Evolutionary conservation across 371 early-diverging fungal genomes (phyloP), one percentile per base, ranked within the genome.

Genomic region (Nosema muscidifuracis): DNA sequence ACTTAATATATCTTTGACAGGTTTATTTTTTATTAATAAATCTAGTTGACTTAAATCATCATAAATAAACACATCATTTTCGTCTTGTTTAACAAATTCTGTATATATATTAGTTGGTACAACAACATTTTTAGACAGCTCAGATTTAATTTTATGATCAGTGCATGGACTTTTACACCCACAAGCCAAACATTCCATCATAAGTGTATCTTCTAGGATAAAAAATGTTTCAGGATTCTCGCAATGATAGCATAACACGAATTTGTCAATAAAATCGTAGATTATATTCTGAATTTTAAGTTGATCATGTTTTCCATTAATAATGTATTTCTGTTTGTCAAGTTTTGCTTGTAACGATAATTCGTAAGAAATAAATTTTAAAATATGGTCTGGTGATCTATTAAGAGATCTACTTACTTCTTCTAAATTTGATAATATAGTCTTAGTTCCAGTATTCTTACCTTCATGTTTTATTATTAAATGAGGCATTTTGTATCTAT

Each of bases 401-500:
- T 87, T 85, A 36, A 98, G 87, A 42, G 95, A 87, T 67, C 88
- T 88, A 13, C 91, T 89, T 72, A 98, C 89, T 73, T 94, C 94
- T 42, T 89, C 79, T 89, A 98, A 92, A 86, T 98, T 98, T 55
- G 91, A 89, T 74, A 98, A 86, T 50, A 95, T 92, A 24, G 99
- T 98, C 84, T 95, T 96, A 84, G 93, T 94, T 74, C 95, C 94
- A 85, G 95, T 96, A 60, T 95, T 95, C 84, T 89, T 91, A 71
- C 97, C 97, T 85, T 97, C 97, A 71, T 93, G 88, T 88, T 92
- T 77, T 40, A 73, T 51, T 26, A 36, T 30, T 33, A 86, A 80
- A 71, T 85, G 87, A 66, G 95, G 97, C 99, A 98, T 98, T 86
- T 95, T 97, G 88, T 98, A 98, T 70, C 99, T 90, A 85, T 97